Percentiles rank a stretch among this genome's conserved stretches.
These are phyloP conservation scores for Mangifera indica DNA, from an alignment of 345 rosid genomes.

Conservation along the genomic window DNA sequence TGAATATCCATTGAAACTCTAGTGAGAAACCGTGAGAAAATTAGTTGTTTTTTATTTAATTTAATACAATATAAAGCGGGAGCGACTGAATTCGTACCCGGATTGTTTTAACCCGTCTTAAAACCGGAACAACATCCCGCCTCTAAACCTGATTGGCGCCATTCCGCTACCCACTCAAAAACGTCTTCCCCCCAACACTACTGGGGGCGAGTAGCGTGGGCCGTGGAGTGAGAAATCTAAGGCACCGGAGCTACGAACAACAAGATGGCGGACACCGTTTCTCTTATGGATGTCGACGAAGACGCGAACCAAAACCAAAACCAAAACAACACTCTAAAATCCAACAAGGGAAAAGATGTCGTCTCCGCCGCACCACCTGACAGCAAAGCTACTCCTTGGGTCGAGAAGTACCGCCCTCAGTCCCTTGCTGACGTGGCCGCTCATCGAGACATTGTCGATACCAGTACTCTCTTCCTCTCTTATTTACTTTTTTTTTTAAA, in stretches of 20 bases:
- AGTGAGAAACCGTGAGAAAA: too few species aligned
- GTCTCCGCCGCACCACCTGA: constrained; percentile 38
- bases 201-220: neutral
- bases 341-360: constrained; percentile 50
- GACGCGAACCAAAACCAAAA: constrained; percentile 30
- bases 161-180: neutral
- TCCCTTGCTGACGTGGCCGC: constrained; percentile 95
- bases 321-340: constrained; percentile 18
- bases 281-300: constrained; percentile 80
- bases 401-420: constrained; percentile 94
- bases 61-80: too few species aligned
- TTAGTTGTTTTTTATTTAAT: too few species aligned
- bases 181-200: neutral
- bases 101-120: neutral
- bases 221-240: neutral
- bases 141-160: constrained; percentile 37
- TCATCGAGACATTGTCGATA: constrained; percentile 96
- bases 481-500: neutral
- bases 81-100: neutral
- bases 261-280: constrained; percentile 53
- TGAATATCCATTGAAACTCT: too few species aligned
- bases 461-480: constrained; percentile 49
- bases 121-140: neutral
- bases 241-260: neutral
- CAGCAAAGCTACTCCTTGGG: constrained; percentile 81